Evolutionary conservation across 129 eudicot species (phyloP), one percentile per base, ranked within the genome.

Genomic region (Scalesia atractyloides): DNA sequence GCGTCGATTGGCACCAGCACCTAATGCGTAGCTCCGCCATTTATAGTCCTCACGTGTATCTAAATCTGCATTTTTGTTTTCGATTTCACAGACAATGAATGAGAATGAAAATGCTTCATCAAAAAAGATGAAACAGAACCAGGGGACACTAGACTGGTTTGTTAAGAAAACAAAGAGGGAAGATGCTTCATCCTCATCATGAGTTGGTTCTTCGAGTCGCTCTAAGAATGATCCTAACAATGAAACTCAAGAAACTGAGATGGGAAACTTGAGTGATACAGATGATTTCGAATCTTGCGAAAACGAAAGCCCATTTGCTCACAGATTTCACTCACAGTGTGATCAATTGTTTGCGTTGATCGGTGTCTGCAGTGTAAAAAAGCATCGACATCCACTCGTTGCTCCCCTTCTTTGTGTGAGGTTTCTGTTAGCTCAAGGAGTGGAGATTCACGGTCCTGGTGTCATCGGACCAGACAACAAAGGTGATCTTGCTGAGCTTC

Each of bases 61-160:
- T 30, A 30, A 68, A 26, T 68, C 7, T 47, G 44, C n/a, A 50
- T 43, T 68, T 68, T 14, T 68, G 73, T 26, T 68, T 20, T n/a
- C 37, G 30, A 7, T 50, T 68, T 30, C 8, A n/a, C 9, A 68
- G 62, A 50, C 49, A 30, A 36, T 50, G 60, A 18, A 68, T 6
- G 14, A 41, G 53, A 5, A 65, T 43, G 70, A 19, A 65, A 43
- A 65, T 11, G 53, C 43, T 43, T 18, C 70, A 65, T 65, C 70
- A 65, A 43, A 43, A 65, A 65, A 43, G 51, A 65, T 41, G 53
- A 62, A 30, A 58, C 64, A 22, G 67, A 65, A 65, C 30, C 47
- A 50, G 17, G 59, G 46, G 73, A 68, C 51, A 41, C 24, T 68
- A 9, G 61, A 50, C 18, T 26, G 3, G 34, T 68, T 68, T 34